phyloP scores from a whole-genome alignment of 2,329 filamentous ascomycete species.

The Chlorencoelia australis region DNA sequence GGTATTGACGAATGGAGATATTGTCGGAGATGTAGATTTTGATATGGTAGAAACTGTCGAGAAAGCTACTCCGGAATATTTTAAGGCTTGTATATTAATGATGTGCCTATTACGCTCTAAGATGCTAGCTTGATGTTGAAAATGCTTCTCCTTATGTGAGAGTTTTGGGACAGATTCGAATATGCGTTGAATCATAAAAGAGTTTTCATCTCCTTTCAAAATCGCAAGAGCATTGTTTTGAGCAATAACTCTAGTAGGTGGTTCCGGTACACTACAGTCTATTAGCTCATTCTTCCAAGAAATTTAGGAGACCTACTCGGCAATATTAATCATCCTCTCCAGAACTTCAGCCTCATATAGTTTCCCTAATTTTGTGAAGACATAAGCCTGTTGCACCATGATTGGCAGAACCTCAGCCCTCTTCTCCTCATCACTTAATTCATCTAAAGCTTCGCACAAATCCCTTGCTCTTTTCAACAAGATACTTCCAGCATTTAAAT shows the following conservation, averaged over 20 bases:
- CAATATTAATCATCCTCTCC: conserved; percentile 48
- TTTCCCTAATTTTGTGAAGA: conserved; percentile 57
- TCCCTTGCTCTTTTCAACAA: conserved; percentile 60
- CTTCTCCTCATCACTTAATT: conserved; percentile 65
- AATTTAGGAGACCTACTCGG: conserved; percentile 41
- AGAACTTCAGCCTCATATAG: conserved; percentile 53
- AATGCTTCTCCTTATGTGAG: conserved; percentile 53
- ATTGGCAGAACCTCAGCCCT: conserved; percentile 66
- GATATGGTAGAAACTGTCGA: conserved; percentile 37
- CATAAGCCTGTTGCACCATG: conserved; percentile 65
- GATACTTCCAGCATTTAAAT: conserved; percentile 52
- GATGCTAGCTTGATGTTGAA: conserved; percentile 57
- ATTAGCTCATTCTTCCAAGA: conserved; percentile 22
- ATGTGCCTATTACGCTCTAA: conserved; percentile 54
- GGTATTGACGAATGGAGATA: conserved; percentile 40
- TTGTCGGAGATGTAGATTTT: conserved; percentile 36
- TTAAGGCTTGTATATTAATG: conserved; percentile 56
- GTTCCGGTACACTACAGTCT: conserved; percentile 48
- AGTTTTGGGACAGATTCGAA: conserved; percentile 44
- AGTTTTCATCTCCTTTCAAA: conserved; percentile 42
- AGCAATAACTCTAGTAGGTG: conserved; percentile 55
- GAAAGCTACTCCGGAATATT: conserved; percentile 50
- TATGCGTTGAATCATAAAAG: conserved; percentile 56
- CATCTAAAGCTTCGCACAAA: conserved; percentile 64
- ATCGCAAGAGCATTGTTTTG: conserved; percentile 50